phyloP scores from a whole-genome alignment of 495 filamentous ascomycete genomes.

The Letharia columbiana region DNA sequence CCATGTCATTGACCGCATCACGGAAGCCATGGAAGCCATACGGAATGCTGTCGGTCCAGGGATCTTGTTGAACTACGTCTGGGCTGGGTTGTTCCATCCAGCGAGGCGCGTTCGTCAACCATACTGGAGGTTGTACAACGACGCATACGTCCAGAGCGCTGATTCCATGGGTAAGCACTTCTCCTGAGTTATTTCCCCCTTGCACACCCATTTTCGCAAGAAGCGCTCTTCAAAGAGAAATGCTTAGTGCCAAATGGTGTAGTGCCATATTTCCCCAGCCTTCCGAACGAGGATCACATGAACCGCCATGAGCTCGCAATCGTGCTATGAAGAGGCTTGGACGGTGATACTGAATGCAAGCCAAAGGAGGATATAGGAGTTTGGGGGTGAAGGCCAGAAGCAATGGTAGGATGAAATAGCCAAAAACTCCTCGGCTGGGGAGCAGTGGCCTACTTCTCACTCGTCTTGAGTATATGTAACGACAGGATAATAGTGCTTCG shows the following conservation, averaged over 20 bases:
- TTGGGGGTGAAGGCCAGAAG: neutral
- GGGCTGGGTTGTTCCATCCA: conserved; percentile 94
- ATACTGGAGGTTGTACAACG: conserved; percentile 94
- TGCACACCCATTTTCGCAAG: no score
- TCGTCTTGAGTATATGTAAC: no score
- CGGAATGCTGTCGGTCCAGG: conserved; percentile 85
- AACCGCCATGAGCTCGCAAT: conserved; percentile 72
- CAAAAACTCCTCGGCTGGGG: no score
- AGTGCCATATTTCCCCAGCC: conserved; percentile 83
- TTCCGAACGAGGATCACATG: conserved; percentile 62
- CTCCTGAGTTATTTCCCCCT: no score
- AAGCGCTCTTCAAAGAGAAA: no score
- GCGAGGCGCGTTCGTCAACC: conserved; percentile 87
- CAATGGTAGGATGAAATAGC: neutral
- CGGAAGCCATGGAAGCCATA: conserved; percentile 95
- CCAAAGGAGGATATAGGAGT: neutral
- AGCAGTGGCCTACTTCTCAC: no score
- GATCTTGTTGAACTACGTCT: conserved; percentile 90
- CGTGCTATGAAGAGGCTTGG: conserved; percentile 50
- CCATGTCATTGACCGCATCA: conserved; percentile 95
- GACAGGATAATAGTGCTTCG: no score
- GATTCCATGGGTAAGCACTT: conserved; percentile 56
- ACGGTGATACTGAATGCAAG: neutral
- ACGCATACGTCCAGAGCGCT: conserved; percentile 88
- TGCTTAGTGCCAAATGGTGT: no score